phyloP scores from a whole-genome alignment of 208 protist species.

The Acanthamoeba lenticulata region DNA sequence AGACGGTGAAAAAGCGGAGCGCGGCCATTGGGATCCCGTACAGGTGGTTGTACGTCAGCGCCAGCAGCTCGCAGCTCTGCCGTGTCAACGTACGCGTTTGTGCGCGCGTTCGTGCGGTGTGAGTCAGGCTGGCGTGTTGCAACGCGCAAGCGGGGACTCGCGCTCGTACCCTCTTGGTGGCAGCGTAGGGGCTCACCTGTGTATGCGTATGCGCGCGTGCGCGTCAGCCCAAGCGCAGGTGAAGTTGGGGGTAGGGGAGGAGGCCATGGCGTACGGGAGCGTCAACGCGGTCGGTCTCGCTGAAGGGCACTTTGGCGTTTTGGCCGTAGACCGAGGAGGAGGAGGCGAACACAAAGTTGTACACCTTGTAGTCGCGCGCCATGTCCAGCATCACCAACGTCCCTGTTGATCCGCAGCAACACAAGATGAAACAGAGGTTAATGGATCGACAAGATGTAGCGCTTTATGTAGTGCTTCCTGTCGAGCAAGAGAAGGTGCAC shows the following conservation, averaged over 20 bases:
- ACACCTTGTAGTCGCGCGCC: constrained; percentile 55
- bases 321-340: constrained; percentile 65
- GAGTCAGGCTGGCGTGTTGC: too few relatives aligned
- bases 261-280: background rate
- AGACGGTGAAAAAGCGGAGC: constrained; percentile 68
- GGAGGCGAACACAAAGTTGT: constrained; percentile 67
- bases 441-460: background rate
- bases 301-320: constrained; percentile 63
- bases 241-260: background rate
- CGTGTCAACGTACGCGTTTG: background rate
- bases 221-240: background rate
- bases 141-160: too few relatives aligned
- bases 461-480: too few relatives aligned
- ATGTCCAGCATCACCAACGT: constrained; percentile 72
- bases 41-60: constrained; percentile 64
- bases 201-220: too few relatives aligned
- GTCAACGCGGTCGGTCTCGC: constrained; percentile 61
- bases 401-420: background rate
- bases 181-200: constrained; percentile 67
- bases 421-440: background rate
- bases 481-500: too few relatives aligned
- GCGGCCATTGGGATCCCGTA: constrained; percentile 63
- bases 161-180: constrained; percentile 58
- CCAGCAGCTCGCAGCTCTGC: constrained; percentile 60
- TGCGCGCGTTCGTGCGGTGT: background rate